A percentile compares a stretch with the other conserved stretches of the same genome.
Evolutionary conservation across 2,329 filamentous ascomycete genomes (phyloP).

Genomic region (Aureobasidium sp.): DNA sequence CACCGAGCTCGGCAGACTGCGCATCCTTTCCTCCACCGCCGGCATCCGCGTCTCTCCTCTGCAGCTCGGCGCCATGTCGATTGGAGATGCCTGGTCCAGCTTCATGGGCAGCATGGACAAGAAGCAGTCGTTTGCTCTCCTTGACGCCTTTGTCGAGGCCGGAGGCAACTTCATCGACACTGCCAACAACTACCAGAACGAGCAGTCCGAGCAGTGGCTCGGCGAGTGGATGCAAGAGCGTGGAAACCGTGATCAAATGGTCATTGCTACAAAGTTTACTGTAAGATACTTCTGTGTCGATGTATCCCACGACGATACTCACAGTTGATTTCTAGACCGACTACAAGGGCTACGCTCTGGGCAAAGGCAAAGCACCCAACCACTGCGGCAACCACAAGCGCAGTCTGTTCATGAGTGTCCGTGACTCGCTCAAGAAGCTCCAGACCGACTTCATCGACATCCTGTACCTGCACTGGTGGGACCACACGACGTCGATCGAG

Average conservation of each 20-base stretch:
- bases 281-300: neutral
- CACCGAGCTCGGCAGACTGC: slow-evolving; percentile 42
- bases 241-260: slow-evolving; percentile 40
- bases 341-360: slow-evolving; percentile 19
- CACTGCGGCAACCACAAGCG: slow-evolving; percentile 53
- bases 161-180: slow-evolving; percentile 30
- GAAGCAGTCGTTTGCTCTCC: slow-evolving; percentile 25
- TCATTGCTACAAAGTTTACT: slow-evolving; percentile 48
- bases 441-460: slow-evolving; percentile 18
- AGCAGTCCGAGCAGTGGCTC: slow-evolving; percentile 27
- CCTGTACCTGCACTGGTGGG: slow-evolving; percentile 30
- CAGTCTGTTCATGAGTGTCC: slow-evolving; percentile 41
- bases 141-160: slow-evolving; percentile 27
- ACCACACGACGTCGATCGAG: slow-evolving; percentile 38
- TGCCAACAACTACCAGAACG: slow-evolving; percentile 29
- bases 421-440: slow-evolving; percentile 30
- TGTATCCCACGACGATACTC: too few relatives aligned
- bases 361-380: slow-evolving; percentile 31
- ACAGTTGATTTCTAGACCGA: slow-evolving; percentile 16
- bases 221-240: slow-evolving; percentile 39
- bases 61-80: slow-evolving; percentile 47
- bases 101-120: slow-evolving; percentile 23
- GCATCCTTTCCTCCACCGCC: slow-evolving; percentile 42
- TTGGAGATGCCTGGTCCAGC: slow-evolving; percentile 40
- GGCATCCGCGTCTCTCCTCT: slow-evolving; percentile 45